A percentile compares a stretch with the other conserved stretches of the same genome.
These are phyloP conservation scores for Botrytis hyacinthi DNA, from an alignment of 2,329 filamentous ascomycete genomes.

Conservation along the genomic window DNA sequence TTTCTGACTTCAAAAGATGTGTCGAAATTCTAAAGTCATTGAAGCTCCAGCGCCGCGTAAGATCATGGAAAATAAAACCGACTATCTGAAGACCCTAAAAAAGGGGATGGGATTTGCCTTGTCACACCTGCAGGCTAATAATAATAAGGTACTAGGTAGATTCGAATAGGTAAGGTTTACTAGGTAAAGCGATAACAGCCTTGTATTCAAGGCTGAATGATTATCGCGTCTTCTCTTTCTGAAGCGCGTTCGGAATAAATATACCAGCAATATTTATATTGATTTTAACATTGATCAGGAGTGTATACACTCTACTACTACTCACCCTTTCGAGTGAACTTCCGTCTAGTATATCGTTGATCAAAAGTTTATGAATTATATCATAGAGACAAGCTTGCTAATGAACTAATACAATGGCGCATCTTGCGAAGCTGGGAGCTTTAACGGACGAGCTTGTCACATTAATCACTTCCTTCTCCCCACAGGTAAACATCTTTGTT, in stretches of 20 bases:
- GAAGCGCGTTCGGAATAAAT: neutral
- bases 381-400: neutral
- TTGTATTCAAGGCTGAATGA: neutral
- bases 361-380: neutral
- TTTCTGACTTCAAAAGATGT: constrained; percentile 24
- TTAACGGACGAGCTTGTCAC: constrained; percentile 71
- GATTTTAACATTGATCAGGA: neutral
- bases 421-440: constrained; percentile 61
- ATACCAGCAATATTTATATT: neutral
- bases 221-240: neutral
- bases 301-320: neutral
- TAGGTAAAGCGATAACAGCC: neutral
- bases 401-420: constrained; percentile 56
- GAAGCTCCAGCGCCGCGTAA: constrained; percentile 22
- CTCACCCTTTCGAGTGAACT: neutral
- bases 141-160: neutral
- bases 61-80: constrained; percentile 18
- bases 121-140: neutral
- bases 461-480: constrained; percentile 55
- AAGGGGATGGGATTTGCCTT: constrained; percentile 9
- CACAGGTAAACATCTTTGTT: constrained; percentile 46
- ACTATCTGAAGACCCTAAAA: constrained; percentile 9
- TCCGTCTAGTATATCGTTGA: neutral
- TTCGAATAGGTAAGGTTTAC: neutral
- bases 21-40: constrained; percentile 17